A percentile compares a stretch with the other conserved stretches of the same genome.
Conservation (phyloP, 805 yeast species). For the Suhomyces pyralidae region DNA sequence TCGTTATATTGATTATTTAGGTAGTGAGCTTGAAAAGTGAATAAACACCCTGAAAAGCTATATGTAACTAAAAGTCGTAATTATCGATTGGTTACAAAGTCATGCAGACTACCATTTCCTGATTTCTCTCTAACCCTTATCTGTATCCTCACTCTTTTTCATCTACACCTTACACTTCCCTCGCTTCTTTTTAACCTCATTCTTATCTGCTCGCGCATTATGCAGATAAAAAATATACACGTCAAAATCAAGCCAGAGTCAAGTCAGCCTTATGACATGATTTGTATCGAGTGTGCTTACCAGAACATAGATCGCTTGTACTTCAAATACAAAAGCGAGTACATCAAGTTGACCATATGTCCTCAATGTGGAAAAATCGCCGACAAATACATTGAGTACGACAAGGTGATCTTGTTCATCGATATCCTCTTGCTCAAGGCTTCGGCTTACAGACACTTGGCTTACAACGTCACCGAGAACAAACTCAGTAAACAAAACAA, state of each 20-base stretch:
- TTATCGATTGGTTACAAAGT: no score
- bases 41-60: no score
- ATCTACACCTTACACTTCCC: no score
- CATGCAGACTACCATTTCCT: no score
- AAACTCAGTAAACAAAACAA: constrained; percentile 14
- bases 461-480: constrained; percentile 59
- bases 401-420: constrained; percentile 75
- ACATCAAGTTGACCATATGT: constrained; percentile 79
- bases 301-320: constrained; percentile 60
- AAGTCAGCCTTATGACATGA: constrained; percentile 30
- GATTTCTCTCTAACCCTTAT: no score
- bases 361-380: constrained; percentile 67
- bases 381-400: constrained; percentile 90
- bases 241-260: background rate
- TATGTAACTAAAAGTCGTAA: no score
- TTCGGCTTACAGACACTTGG: constrained; percentile 83
- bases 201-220: background rate
- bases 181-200: no score
- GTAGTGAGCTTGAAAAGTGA: no score
- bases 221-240: background rate
- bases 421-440: constrained; percentile 82
- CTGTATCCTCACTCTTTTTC: no score
- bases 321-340: constrained; percentile 69
- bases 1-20: no score
- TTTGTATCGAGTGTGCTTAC: constrained; percentile 83